A percentile compares a stretch with the other conserved stretches of the same genome.
phyloP scores from a whole-genome alignment of 257 asterid genomes.

The Oldenlandia corymbosa region DNA sequence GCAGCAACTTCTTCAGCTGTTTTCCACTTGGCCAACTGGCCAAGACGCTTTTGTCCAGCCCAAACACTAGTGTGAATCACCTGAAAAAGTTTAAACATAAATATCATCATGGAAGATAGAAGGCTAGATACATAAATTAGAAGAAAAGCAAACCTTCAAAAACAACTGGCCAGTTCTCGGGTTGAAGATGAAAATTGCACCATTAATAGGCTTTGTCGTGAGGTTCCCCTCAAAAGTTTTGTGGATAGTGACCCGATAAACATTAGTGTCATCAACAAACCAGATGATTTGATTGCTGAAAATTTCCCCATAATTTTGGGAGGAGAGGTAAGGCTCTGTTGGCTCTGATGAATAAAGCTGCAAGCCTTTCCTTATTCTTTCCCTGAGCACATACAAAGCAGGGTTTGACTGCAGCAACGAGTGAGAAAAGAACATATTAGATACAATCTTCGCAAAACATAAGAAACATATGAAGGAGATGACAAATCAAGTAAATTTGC shows the following conservation, averaged over 20 bases:
- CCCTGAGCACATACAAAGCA: constrained; percentile 88
- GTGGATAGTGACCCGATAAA: constrained; percentile 96
- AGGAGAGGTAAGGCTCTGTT: constrained; percentile 94
- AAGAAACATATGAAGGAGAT: neutral
- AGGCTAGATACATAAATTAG: too few relatives aligned
- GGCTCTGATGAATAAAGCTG: constrained; percentile 98
- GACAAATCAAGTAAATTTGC: neutral
- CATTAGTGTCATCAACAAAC: constrained; percentile 99
- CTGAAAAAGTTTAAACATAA: constrained; percentile 27
- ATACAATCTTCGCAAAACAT: neutral
- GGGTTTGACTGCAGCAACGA: constrained; percentile 77
- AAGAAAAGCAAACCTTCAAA: constrained; percentile 50
- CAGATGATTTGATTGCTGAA: constrained; percentile 98
- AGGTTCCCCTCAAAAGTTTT: constrained; percentile 97
- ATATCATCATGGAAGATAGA: neutral
- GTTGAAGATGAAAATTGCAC: constrained; percentile 94
- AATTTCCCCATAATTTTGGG: constrained; percentile 98
- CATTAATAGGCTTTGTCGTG: constrained; percentile 94
- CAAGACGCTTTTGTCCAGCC: constrained; percentile 99
- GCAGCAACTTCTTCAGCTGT: constrained; percentile 99
- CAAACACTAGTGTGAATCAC: constrained; percentile 99
- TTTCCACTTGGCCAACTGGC: constrained; percentile 99
- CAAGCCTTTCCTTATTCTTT: constrained; percentile 91
- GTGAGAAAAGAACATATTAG: neutral
- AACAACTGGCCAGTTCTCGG: constrained; percentile 97